phyloP scores from a whole-genome alignment of 164 flowering plant species.

The Nelumbo lutea region DNA sequence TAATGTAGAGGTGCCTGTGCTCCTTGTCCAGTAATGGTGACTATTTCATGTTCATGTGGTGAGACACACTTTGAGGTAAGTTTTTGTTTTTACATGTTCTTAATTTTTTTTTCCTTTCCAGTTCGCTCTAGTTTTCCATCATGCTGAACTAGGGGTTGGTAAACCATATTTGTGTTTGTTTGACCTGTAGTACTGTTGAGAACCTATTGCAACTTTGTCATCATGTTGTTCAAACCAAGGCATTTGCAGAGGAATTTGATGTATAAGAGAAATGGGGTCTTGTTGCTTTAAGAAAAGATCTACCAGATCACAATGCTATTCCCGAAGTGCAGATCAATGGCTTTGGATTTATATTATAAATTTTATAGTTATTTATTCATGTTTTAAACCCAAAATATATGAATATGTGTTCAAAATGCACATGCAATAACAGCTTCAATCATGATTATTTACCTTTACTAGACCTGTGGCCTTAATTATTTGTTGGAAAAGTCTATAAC shows the following conservation, averaged over 20 bases:
- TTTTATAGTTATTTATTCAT: too few relatives aligned
- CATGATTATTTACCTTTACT: too few relatives aligned
- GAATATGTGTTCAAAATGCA: background rate
- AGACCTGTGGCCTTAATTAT: too few relatives aligned
- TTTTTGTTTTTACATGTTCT: background rate
- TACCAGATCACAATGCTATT: background rate
- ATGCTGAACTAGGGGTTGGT: background rate
- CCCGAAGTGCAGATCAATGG: background rate
- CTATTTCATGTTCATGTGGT: slow-evolving; percentile 79
- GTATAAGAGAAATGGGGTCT: background rate
- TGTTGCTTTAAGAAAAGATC: background rate
- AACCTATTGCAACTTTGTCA: background rate
- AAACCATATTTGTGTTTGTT: background rate
- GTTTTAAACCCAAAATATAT: background rate
- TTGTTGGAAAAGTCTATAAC: too few relatives aligned
- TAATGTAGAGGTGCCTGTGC: slow-evolving; percentile 86
- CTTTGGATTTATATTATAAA: too few relatives aligned
- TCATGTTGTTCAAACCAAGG: background rate
- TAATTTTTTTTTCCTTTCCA: background rate
- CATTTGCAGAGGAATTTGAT: background rate
- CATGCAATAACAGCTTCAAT: background rate
- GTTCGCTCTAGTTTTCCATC: background rate
- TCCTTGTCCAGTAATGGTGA: slow-evolving; percentile 93
- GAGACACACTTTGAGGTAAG: slow-evolving; percentile 85
- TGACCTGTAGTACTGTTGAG: background rate